Conservation (phyloP, 352 stramenopile genomes). For the Pythium angustatum region DNA sequence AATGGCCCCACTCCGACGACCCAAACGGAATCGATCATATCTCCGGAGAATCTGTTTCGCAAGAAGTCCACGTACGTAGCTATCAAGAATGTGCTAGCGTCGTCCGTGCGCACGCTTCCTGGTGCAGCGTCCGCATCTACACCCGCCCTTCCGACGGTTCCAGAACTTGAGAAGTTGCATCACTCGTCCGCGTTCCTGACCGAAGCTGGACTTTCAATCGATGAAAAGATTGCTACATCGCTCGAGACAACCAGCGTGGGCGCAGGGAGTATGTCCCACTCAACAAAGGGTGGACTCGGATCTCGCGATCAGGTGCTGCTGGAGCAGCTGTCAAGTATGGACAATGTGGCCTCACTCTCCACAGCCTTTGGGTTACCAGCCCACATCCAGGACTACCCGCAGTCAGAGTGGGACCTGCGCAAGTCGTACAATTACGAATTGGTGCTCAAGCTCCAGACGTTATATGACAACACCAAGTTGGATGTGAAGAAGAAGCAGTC, state of each 20-base stretch:
- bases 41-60: slow-evolving; percentile 57
- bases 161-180: slow-evolving; percentile 13
- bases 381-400: slow-evolving; percentile 78
- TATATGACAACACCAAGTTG: slow-evolving; percentile 64
- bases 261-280: neutral
- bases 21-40: slow-evolving; percentile 60
- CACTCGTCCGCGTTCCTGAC: slow-evolving; percentile 31
- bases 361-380: slow-evolving; percentile 64
- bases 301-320: slow-evolving; percentile 18
- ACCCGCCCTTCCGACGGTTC: slow-evolving; percentile 35
- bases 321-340: slow-evolving; percentile 32
- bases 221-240: slow-evolving; percentile 1
- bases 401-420: slow-evolving; percentile 76
- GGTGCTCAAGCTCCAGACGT: slow-evolving; percentile 72
- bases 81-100: slow-evolving; percentile 58
- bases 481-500: slow-evolving; percentile 66
- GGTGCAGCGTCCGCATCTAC: slow-evolving; percentile 37
- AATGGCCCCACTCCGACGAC: slow-evolving; percentile 23
- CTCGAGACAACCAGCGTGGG: neutral
- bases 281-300: neutral
- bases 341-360: slow-evolving; percentile 29
- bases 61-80: slow-evolving; percentile 68
- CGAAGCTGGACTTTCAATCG: slow-evolving; percentile 5
- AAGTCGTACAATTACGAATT: slow-evolving; percentile 80
- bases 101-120: slow-evolving; percentile 53